Evolutionary conservation across 148 eudicot genomes (phyloP).

Genomic region (Silene latifolia): DNA sequence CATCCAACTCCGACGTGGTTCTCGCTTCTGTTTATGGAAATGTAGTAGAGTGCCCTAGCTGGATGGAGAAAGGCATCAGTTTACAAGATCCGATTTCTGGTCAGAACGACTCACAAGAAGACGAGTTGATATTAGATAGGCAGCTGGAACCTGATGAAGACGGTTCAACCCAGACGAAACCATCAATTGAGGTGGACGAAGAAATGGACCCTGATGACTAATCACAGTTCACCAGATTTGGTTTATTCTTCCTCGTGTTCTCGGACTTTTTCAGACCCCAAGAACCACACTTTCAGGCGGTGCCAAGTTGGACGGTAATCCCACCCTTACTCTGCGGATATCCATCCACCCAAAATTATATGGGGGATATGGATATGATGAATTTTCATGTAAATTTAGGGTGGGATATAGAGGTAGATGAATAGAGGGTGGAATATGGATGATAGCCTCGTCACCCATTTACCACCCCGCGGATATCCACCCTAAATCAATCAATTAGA

Average conservation of each 20-base stretch:
- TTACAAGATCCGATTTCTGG: constrained; percentile 32
- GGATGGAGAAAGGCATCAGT: constrained; percentile 43
- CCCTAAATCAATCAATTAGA: neutral
- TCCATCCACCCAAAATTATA: neutral
- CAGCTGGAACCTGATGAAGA: constrained; percentile 48
- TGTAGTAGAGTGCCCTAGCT: constrained; percentile 59
- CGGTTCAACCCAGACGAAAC: constrained; percentile 27
- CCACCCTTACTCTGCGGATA: neutral
- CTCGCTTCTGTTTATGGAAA: constrained; percentile 30
- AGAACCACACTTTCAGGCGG: neutral
- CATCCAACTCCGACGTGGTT: constrained; percentile 37
- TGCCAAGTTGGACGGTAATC: neutral
- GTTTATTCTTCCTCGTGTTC: constrained; percentile 6
- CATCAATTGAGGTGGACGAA: constrained; percentile 62
- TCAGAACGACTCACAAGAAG: constrained; percentile 51
- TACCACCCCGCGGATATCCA: neutral
- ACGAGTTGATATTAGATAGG: constrained; percentile 47
- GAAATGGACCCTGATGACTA: constrained; percentile 91
- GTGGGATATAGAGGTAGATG: neutral
- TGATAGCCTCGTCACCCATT: neutral
- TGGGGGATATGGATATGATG: neutral
- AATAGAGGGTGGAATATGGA: neutral
- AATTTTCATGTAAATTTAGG: neutral
- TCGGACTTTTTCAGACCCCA: neutral
- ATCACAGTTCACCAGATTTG: constrained; percentile 4